phyloP scores from a whole-genome alignment of 148 eudicot species.

The Diospyros lotus region DNA sequence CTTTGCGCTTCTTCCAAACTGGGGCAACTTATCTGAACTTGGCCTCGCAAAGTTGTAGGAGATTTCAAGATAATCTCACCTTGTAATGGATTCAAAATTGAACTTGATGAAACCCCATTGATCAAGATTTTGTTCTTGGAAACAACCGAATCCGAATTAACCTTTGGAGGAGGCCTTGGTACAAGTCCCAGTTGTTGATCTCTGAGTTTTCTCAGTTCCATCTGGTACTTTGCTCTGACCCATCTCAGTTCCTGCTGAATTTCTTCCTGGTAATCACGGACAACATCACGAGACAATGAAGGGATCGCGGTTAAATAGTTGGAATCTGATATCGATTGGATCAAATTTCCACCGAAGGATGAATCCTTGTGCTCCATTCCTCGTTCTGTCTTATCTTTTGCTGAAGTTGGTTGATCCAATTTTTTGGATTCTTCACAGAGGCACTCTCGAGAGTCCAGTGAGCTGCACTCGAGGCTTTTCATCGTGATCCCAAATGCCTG shows the following conservation, averaged over 20 bases:
- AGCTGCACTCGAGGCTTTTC: slow-evolving; percentile 40
- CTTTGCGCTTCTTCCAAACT: slow-evolving; percentile 17
- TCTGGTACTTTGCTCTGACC: slow-evolving; percentile 62
- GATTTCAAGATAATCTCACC: slow-evolving; percentile 10
- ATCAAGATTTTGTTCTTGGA: slow-evolving; percentile 7
- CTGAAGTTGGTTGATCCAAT: slow-evolving; percentile 15
- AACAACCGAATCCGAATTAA: neutral
- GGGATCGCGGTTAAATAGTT: slow-evolving; percentile 5
- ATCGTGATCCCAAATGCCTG: slow-evolving; percentile 34
- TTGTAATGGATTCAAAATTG: slow-evolving; percentile 13
- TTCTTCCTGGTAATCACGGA: slow-evolving; percentile 33
- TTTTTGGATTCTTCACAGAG: slow-evolving; percentile 32
- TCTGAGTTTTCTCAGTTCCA: slow-evolving; percentile 44
- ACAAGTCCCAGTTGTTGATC: slow-evolving; percentile 43
- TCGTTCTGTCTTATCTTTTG: slow-evolving; percentile 13
- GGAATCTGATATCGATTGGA: slow-evolving; percentile 11
- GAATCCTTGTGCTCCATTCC: slow-evolving; percentile 9
- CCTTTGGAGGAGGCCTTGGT: slow-evolving; percentile 28
- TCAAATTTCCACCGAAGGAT: slow-evolving; percentile 4
- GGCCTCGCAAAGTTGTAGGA: neutral
- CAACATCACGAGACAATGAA: neutral
- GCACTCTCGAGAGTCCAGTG: slow-evolving; percentile 26
- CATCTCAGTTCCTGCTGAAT: slow-evolving; percentile 56
- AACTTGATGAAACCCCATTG: slow-evolving; percentile 14
- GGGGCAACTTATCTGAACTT: slow-evolving; percentile 13